These are phyloP conservation scores for Aureobasidium sp. DNA, from an alignment of 2,329 filamentous ascomycete species.

Conservation along the genomic window DNA sequence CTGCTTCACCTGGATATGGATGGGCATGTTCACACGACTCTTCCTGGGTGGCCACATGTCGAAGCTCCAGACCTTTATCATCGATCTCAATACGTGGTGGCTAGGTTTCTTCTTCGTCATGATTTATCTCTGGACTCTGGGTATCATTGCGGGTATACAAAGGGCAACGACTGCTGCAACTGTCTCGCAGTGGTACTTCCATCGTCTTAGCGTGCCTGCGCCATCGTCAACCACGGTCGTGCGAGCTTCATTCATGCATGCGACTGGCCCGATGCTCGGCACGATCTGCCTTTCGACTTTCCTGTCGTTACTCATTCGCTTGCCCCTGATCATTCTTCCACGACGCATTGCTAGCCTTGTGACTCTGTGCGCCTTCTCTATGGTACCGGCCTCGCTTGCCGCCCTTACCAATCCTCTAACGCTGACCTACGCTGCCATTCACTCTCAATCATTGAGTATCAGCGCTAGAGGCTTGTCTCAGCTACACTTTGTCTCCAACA, in stretches of 20 bases:
- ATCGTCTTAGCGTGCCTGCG: constrained; percentile 71
- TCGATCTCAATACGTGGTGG: constrained; percentile 89
- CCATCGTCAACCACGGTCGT: constrained; percentile 76
- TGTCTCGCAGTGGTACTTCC: constrained; percentile 98
- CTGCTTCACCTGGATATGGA: constrained; percentile 90
- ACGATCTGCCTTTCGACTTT: constrained; percentile 85
- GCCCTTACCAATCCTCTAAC: constrained; percentile 85
- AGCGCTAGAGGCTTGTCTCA: constrained; percentile 74
- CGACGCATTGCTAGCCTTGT: constrained; percentile 61
- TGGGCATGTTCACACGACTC: constrained; percentile 90
- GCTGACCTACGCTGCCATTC: constrained; percentile 87
- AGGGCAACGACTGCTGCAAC: constrained; percentile 87
- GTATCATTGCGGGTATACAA: constrained; percentile 79
- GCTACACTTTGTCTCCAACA: constrained; percentile 69
- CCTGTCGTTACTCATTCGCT: constrained; percentile 67
- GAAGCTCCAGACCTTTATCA: constrained; percentile 57
- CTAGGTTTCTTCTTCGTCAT: constrained; percentile 85
- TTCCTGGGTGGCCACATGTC: constrained; percentile 87
- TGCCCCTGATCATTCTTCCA: constrained; percentile 79
- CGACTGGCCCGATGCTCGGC: constrained; percentile 78
- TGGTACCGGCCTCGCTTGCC: constrained; percentile 77
- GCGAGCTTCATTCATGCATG: constrained; percentile 71
- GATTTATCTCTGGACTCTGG: constrained; percentile 91
- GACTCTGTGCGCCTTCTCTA: constrained; percentile 64
- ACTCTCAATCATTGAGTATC: constrained; percentile 71